These are phyloP conservation scores for Cryphonectria parasitica DNA, from an alignment of 2,329 filamentous ascomycete genomes.

Conservation along the genomic window DNA sequence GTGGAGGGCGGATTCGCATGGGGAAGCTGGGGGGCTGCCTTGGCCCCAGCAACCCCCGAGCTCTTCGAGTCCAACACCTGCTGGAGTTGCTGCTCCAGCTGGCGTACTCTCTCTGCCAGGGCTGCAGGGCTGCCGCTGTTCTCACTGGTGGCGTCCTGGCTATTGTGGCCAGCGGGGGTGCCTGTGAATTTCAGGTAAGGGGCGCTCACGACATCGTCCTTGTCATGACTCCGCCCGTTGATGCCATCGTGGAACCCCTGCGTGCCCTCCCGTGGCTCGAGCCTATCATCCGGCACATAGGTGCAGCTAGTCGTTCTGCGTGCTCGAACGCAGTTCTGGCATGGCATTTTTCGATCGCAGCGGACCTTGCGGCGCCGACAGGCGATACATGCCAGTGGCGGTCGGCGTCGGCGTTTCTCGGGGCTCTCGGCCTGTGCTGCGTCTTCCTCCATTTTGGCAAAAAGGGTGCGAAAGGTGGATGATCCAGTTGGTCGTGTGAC, in stretches of 20 bases:
- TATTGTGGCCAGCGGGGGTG: background rate
- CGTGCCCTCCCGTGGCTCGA: conserved; percentile 20
- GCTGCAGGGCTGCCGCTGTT: conserved; percentile 39
- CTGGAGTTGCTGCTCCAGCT: conserved; percentile 49
- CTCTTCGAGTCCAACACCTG: conserved; percentile 30
- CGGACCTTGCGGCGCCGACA: conserved; percentile 50
- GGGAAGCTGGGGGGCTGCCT: conserved; percentile 41
- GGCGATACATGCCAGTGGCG: conserved; percentile 40
- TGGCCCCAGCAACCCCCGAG: conserved; percentile 25
- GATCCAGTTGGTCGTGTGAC: background rate
- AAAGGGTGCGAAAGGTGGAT: background rate
- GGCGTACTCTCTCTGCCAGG: conserved; percentile 44
- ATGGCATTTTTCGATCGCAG: conserved; percentile 47
- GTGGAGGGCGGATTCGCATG: conserved; percentile 49
- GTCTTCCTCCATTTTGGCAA: conserved; percentile 1
- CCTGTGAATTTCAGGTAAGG: conserved; percentile 7
- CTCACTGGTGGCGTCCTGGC: conserved; percentile 31
- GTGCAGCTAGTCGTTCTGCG: conserved; percentile 39
- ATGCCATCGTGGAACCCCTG: conserved; percentile 8
- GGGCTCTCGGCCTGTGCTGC: background rate
- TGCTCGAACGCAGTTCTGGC: conserved; percentile 47
- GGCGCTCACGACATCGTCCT: conserved; percentile 16
- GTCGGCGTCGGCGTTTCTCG: conserved; percentile 31
- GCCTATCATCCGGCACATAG: conserved; percentile 37
- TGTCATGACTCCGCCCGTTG: conserved; percentile 13